phyloP scores from a whole-genome alignment of 2,329 filamentous ascomycete species.

The Penicillium sp. region DNA sequence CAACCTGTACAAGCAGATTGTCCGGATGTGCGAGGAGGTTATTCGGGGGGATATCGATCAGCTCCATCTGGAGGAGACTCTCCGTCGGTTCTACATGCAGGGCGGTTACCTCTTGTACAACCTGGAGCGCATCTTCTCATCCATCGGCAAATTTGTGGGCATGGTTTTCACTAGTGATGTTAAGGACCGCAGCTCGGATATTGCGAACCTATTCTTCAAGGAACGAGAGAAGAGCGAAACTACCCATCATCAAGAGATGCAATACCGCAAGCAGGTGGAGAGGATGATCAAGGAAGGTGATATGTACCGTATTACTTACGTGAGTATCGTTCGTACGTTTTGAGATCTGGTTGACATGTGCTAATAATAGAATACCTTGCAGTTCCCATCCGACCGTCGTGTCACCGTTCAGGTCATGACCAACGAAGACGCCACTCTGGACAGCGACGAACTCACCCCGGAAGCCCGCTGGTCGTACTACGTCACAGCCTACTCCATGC shows the following conservation, averaged over 20 bases:
- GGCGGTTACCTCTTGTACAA: conserved; percentile 93
- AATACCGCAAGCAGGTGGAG: conserved; percentile 87
- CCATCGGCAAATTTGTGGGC: conserved; percentile 77
- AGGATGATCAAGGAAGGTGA: conserved; percentile 92
- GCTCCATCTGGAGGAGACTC: conserved; percentile 80
- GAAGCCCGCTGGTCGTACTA: conserved; percentile 87
- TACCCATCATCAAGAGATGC: conserved; percentile 86
- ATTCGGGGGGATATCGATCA: conserved; percentile 82
- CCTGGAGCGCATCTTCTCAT: conserved; percentile 83
- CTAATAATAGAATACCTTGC: conserved; percentile 33
- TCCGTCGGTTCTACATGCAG: conserved; percentile 88
- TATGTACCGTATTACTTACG: conserved; percentile 86
- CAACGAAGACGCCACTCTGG: conserved; percentile 77
- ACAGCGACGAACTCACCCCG: conserved; percentile 68
- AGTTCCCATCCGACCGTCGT: conserved; percentile 69
- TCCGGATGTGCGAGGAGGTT: conserved; percentile 84
- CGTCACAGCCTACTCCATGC: conserved; percentile 84
- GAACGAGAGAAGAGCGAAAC: conserved; percentile 82
- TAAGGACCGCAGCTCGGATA: conserved; percentile 91
- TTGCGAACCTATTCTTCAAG: conserved; percentile 82
- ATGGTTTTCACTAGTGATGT: conserved; percentile 82
- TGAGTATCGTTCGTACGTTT: conserved; percentile 58
- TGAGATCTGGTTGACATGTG: not conserved
- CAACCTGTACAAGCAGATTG: conserved; percentile 82
- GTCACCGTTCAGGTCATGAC: conserved; percentile 82